These are phyloP conservation scores for Pulveroboletus sp. DNA, from an alignment of 768 basidiomycete species.

Conservation along the genomic window DNA sequence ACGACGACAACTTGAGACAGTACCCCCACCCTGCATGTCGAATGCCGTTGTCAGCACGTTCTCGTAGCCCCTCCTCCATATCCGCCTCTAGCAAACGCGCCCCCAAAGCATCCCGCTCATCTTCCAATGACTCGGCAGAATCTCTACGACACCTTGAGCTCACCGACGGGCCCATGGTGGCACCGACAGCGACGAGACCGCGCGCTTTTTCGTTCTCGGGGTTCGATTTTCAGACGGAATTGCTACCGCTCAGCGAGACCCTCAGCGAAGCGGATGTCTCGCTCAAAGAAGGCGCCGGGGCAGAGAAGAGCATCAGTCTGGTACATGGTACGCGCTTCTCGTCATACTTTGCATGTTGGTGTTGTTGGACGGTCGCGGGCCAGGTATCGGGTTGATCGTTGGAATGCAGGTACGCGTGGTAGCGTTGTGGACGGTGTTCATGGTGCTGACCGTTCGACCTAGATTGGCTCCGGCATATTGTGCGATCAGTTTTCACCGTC, in stretches of 20 bases:
- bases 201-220: slow-evolving; percentile 71
- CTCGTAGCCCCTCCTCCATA: slow-evolving; percentile 13
- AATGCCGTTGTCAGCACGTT: slow-evolving; percentile 22
- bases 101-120: not conserved
- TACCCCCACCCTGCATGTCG: not conserved
- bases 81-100: slow-evolving; percentile 12
- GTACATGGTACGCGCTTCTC: slow-evolving; percentile 60
- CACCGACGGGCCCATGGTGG: slow-evolving; percentile 53
- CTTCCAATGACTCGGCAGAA: slow-evolving; percentile 56
- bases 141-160: slow-evolving; percentile 80
- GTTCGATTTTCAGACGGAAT: slow-evolving; percentile 76
- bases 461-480: slow-evolving; percentile 96
- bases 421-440: not conserved
- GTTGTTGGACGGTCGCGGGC: slow-evolving; percentile 5
- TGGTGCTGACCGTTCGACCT: slow-evolving; percentile 3
- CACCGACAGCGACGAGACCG: slow-evolving; percentile 16
- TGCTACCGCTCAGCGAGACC: slow-evolving; percentile 76
- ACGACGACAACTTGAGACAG: too few species aligned
- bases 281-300: slow-evolving; percentile 47
- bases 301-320: slow-evolving; percentile 74
- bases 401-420: slow-evolving; percentile 62
- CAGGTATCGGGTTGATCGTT: slow-evolving; percentile 84
- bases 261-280: slow-evolving; percentile 64
- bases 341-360: not conserved
- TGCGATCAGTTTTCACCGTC: slow-evolving; percentile 37